Conservation (phyloP, 768 basidiomycete genomes). For the Panaeolus cyanescens region DNA sequence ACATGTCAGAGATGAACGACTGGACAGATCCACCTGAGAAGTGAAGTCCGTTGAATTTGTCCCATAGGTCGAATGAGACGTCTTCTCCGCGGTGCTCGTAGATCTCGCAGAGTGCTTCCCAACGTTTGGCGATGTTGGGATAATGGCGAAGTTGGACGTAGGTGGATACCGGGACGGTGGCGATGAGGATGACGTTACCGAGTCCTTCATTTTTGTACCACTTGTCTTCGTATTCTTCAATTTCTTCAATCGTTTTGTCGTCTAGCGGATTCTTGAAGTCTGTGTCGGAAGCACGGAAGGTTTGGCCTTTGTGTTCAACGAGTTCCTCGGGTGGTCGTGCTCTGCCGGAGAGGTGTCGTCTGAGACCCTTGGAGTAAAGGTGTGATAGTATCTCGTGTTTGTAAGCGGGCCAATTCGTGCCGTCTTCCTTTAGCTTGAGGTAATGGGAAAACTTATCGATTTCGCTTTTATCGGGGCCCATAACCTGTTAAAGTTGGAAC, state of each 20-base stretch:
- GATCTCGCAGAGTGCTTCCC: background rate
- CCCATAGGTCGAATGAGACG: background rate
- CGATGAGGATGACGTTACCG: background rate
- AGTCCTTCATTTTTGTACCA: background rate
- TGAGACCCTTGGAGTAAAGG: slow-evolving; percentile 25
- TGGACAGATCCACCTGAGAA: background rate
- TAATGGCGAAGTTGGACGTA: background rate
- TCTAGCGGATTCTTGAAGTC: background rate
- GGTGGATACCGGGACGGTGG: background rate
- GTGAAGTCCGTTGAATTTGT: background rate
- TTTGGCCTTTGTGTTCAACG: background rate
- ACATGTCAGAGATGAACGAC: background rate
- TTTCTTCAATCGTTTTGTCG: background rate
- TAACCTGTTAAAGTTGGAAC: slow-evolving; percentile 29
- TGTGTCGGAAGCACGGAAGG: background rate
- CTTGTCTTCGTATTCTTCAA: background rate
- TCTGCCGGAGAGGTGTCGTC: slow-evolving; percentile 25
- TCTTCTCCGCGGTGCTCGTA: background rate
- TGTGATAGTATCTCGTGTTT: slow-evolving; percentile 21
- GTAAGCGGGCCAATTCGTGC: slow-evolving; percentile 32
- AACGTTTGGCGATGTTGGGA: background rate
- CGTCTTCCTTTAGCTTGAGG: slow-evolving; percentile 25
- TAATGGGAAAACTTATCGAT: slow-evolving; percentile 9
- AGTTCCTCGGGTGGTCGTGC: background rate
- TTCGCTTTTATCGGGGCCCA: slow-evolving; percentile 22